These are phyloP conservation scores for Licmophora abbreviata DNA, from an alignment of 108 stramenopile species.

Conservation along the genomic window DNA sequence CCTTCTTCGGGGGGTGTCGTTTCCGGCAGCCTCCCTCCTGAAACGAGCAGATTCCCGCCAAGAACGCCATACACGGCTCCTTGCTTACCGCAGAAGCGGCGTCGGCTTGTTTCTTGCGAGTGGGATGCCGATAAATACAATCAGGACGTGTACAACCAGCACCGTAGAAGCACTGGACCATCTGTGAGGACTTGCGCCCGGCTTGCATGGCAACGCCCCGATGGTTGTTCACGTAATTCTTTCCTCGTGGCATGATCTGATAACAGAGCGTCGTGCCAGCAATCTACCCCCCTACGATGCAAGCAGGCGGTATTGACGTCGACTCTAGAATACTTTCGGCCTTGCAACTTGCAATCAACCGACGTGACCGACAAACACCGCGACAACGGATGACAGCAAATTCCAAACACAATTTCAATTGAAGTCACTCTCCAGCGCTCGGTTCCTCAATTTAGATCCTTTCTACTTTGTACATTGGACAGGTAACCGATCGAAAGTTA, in stretches of 20 bases:
- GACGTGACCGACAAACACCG: too few relatives aligned
- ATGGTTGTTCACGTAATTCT: slow-evolving; percentile 45
- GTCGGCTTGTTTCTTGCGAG: slow-evolving; percentile 5
- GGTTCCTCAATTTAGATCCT: too few relatives aligned
- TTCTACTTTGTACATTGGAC: too few relatives aligned
- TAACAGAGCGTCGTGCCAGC: too few relatives aligned
- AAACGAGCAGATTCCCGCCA: slow-evolving; percentile 71
- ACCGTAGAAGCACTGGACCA: slow-evolving; percentile 58
- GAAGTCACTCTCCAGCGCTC: too few relatives aligned
- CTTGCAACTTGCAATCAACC: too few relatives aligned
- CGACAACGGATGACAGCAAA: too few relatives aligned
- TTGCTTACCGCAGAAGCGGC: slow-evolving; percentile 30
- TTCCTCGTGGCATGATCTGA: slow-evolving; percentile 41
- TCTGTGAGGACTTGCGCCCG: slow-evolving; percentile 16
- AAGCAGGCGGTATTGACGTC: too few relatives aligned
- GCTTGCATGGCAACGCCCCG: slow-evolving; percentile 12
- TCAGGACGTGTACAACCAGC: slow-evolving; percentile 58
- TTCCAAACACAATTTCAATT: too few relatives aligned
- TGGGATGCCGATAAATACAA: slow-evolving; percentile 62
- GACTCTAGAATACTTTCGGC: too few relatives aligned
- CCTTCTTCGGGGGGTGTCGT: slow-evolving; percentile 62
- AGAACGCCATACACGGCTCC: slow-evolving; percentile 67
- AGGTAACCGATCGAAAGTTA: too few relatives aligned
- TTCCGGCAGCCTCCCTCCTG: slow-evolving; percentile 52
- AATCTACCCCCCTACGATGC: too few relatives aligned